Evolutionary conservation across 805 yeast genomes (phyloP).

Genomic region (Vanderwaltozyma yarrowii): DNA sequence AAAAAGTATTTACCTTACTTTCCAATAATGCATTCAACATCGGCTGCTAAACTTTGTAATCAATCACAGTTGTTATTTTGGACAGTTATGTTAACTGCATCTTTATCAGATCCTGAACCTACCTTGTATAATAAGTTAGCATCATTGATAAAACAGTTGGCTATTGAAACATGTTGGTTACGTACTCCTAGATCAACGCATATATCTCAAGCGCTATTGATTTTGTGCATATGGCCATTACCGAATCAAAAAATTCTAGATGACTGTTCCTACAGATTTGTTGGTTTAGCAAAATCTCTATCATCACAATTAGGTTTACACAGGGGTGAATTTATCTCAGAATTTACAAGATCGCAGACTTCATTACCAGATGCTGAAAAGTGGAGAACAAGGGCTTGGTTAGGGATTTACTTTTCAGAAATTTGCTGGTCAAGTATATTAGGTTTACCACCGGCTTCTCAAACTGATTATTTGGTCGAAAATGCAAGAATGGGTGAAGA

Average conservation of each 20-base stretch:
- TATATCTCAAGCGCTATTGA: conserved; percentile 78
- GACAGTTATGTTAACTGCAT: conserved; percentile 83
- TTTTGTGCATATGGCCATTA: conserved; percentile 84
- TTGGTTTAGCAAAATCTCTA: conserved; percentile 75
- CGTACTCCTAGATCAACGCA: conserved; percentile 90
- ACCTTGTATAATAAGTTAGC: conserved; percentile 65
- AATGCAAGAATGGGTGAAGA: conserved; percentile 57
- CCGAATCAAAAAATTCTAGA: conserved; percentile 89
- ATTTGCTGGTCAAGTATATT: conserved; percentile 83
- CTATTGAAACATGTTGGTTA: conserved; percentile 88
- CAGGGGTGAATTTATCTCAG: conserved; percentile 83
- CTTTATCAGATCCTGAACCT: conserved; percentile 81
- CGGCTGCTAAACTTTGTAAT: conserved; percentile 66
- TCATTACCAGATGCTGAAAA: conserved; percentile 81
- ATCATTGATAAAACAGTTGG: conserved; percentile 70
- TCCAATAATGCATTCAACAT: conserved; percentile 64
- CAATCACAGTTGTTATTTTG: conserved; percentile 82
- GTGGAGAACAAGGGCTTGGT: conserved; percentile 92
- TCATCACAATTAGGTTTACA: conserved; percentile 84
- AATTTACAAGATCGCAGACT: conserved; percentile 83
- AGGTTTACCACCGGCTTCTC: conserved; percentile 81
- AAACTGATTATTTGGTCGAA: conserved; percentile 73
- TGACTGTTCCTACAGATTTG: conserved; percentile 82
- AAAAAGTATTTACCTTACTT: conserved; percentile 59
- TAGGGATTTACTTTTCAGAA: conserved; percentile 77